Percentiles rank a stretch among this genome's conserved stretches.
Evolutionary conservation across 2,329 filamentous ascomycete genomes (phyloP).

Genomic region (Pseudopyrenochaeta lycopersici): DNA sequence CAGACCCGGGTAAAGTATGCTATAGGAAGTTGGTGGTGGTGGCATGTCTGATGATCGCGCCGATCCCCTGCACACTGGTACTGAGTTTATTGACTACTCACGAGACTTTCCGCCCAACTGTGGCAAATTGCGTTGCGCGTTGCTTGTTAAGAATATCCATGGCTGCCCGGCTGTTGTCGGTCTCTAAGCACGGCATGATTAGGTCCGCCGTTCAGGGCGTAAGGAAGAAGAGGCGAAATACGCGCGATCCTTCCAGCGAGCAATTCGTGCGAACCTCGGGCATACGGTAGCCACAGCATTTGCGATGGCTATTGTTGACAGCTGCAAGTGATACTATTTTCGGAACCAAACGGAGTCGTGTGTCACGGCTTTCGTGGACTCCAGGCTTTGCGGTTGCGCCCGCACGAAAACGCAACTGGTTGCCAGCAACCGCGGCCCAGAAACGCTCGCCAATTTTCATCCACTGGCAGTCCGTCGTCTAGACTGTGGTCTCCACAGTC

Average conservation of each 20-base stretch:
- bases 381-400: slow-evolving; percentile 13
- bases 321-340: slow-evolving; percentile 17
- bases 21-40: slow-evolving; percentile 5
- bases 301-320: background rate
- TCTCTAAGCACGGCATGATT: slow-evolving; percentile 8
- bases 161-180: slow-evolving; percentile 17
- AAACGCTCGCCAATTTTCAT: slow-evolving; percentile 11
- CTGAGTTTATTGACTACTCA: slow-evolving; percentile 23
- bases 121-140: slow-evolving; percentile 39
- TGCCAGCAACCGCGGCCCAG: slow-evolving; percentile 14
- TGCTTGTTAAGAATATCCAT: slow-evolving; percentile 19
- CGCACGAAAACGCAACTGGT: slow-evolving; percentile 12
- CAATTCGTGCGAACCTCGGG: background rate
- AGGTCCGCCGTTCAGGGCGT: background rate
- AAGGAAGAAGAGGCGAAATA: slow-evolving; percentile 10
- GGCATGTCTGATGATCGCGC: slow-evolving; percentile 22
- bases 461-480: slow-evolving; percentile 19
- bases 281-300: background rate
- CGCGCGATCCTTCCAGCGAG: background rate
- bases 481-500: slow-evolving; percentile 21
- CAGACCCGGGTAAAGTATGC: slow-evolving; percentile 14
- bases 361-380: slow-evolving; percentile 4
- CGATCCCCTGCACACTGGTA: slow-evolving; percentile 19
- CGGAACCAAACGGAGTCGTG: slow-evolving; percentile 3
- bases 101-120: slow-evolving; percentile 13